Evolutionary conservation across 202 grass and related monocot genomes (phyloP).

Genomic region (Setaria viridis): DNA sequence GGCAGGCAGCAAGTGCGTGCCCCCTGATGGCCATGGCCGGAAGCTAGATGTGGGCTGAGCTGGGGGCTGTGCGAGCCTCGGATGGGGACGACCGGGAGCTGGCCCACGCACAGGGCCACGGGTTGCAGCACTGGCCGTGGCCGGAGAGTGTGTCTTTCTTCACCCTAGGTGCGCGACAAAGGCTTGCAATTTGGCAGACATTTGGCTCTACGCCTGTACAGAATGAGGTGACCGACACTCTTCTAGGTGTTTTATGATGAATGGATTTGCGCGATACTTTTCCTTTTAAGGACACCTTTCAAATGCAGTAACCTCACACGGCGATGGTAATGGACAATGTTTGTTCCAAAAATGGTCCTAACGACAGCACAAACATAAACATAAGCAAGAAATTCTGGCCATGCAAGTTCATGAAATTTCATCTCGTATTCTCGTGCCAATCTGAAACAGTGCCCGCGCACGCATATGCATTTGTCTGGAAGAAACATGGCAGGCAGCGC

Average conservation of each 20-base stretch:
- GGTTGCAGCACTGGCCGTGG: background rate
- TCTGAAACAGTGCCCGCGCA: background rate
- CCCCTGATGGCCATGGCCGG: constrained; percentile 29
- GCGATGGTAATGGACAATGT: too few species aligned
- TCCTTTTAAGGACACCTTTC: background rate
- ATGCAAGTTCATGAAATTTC: background rate
- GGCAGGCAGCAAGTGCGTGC: constrained; percentile 28
- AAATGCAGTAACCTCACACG: background rate
- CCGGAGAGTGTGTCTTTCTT: background rate
- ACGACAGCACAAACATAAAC: too few species aligned
- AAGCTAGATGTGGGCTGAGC: constrained; percentile 9
- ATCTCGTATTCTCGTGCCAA: too few species aligned
- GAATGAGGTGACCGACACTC: background rate
- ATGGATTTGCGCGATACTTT: background rate
- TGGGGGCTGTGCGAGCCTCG: background rate
- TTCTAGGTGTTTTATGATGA: background rate
- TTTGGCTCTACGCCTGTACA: background rate
- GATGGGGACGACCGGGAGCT: constrained; percentile 7
- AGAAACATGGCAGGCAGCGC: background rate
- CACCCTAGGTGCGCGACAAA: background rate
- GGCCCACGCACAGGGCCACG: background rate
- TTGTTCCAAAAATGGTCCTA: background rate
- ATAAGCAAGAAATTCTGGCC: background rate
- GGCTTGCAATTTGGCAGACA: constrained; percentile 6
- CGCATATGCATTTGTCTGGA: background rate